Conservation (phyloP, 1,284 basidiomycete species). For the Sphaerobolus stellatus region DNA sequence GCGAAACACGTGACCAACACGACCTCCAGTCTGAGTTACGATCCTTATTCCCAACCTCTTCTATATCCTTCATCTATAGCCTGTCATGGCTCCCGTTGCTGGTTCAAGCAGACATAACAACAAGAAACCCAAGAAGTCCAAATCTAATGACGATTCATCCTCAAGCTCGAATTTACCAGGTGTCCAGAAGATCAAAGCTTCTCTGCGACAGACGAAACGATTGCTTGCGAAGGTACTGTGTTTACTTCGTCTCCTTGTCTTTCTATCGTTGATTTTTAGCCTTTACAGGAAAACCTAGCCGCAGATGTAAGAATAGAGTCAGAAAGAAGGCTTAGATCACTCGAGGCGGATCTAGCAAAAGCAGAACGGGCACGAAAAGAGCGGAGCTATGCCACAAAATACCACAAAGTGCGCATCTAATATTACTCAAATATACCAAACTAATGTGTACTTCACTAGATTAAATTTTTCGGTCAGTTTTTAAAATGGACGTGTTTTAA, state of each 20-base stretch:
- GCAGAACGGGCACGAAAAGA: slow-evolving; percentile 65
- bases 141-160: neutral
- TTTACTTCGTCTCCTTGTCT: neutral
- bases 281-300: slow-evolving; percentile 65
- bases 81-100: neutral
- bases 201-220: slow-evolving; percentile 74
- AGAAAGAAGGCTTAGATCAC: slow-evolving; percentile 69
- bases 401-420: slow-evolving; percentile 58
- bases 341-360: slow-evolving; percentile 72
- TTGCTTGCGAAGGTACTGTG: slow-evolving; percentile 69
- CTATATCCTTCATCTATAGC: too few relatives aligned
- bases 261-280: slow-evolving; percentile 2
- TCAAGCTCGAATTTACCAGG: slow-evolving; percentile 40
- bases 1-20: neutral
- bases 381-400: slow-evolving; percentile 66
- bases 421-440: neutral
- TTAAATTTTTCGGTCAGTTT: slow-evolving; percentile 84
- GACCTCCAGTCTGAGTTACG: too few relatives aligned
- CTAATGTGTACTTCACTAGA: slow-evolving; percentile 21
- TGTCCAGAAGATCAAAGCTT: slow-evolving; percentile 77
- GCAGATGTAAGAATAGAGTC: slow-evolving; percentile 77
- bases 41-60: too few relatives aligned
- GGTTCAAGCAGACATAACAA: neutral
- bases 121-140: neutral
- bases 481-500: neutral